phyloP scores from a whole-genome alignment of 805 yeast genomes.

The Candida golubevii region DNA sequence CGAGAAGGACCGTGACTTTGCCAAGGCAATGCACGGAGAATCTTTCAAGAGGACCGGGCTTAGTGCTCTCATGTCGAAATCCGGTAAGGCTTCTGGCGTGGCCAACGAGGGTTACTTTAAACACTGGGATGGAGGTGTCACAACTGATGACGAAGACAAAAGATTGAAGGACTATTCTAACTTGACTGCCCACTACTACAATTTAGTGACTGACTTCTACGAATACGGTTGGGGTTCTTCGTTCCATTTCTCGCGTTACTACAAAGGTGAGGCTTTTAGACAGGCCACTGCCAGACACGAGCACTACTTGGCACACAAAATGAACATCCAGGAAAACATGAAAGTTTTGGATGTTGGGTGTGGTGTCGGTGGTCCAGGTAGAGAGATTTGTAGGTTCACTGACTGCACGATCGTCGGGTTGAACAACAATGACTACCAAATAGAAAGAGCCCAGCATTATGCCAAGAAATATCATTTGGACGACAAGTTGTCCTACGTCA shows the following conservation, averaged over 20 bases:
- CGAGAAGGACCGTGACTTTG: constrained; percentile 64
- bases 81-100: constrained; percentile 63
- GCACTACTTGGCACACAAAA: constrained; percentile 86
- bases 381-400: constrained; percentile 91
- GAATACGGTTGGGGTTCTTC: constrained; percentile 99
- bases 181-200: constrained; percentile 92
- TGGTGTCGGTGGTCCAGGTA: constrained; percentile 99
- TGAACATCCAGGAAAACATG: constrained; percentile 74
- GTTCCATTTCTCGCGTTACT: constrained; percentile 94
- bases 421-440: constrained; percentile 96
- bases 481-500: constrained; percentile 76
- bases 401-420: constrained; percentile 83
- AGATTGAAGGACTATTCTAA: constrained; percentile 85
- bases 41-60: constrained; percentile 66
- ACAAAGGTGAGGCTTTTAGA: constrained; percentile 85
- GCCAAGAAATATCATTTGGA: constrained; percentile 62
- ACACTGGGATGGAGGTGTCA: constrained; percentile 94
- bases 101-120: constrained; percentile 90
- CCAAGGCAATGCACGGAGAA: constrained; percentile 83
- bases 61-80: constrained; percentile 70
- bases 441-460: constrained; percentile 83
- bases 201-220: constrained; percentile 94
- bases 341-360: constrained; percentile 96
- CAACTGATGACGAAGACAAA: constrained; percentile 61
- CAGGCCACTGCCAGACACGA: constrained; percentile 98